Evolutionary conservation across 768 basidiomycete genomes (phyloP), one percentile per base, ranked within the genome.

Genomic region (Fomitopsis serialis): DNA sequence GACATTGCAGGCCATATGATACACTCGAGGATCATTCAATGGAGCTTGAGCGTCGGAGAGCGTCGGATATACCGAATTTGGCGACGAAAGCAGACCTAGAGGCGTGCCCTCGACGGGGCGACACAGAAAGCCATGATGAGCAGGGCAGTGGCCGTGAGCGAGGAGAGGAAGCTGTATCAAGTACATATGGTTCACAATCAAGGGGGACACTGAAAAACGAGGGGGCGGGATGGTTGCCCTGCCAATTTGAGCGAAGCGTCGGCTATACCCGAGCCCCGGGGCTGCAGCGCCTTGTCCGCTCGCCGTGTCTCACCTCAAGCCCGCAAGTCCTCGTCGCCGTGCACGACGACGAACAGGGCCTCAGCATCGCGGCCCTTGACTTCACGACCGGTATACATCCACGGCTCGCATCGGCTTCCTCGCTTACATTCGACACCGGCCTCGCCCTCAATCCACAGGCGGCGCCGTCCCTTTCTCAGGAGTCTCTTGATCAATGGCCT

Each of bases 401-500:
- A 48, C 46, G 46, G 32, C 46, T 48, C n/a, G 24, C 21, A 29
- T 24, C 32, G 25, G 27, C 15, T 15, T 34, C 22, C 25, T 25
- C 22, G 45, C 45, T 3, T 15, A 11, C 44, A 5, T 23, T 21
- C 44, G 21, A 45, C 22, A 23, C 21, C 24, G 13, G 9, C 4
- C 11, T 32, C 29, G 11, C 44, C 21, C 44, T 45, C 24, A 17
- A 22, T 45, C 44, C 24, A 5, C 17, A 23, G 44, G 44, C 44
- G 23, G 35, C 29, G 35, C 8, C 25, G 10, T 29, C 24, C 10
- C 9, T 21, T 27, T 36, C n/a, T 36, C 47, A 19, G 35, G 50
- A 42, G 50, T 13, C 29, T 42, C 27, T 22, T 27, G 40, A 44
- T 11, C 25, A 32, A 79, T 80, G 78, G 72, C 78, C 46, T 80